Evolutionary conservation across 345 rosid genomes (phyloP).

Genomic region (Raphanus sativus): DNA sequence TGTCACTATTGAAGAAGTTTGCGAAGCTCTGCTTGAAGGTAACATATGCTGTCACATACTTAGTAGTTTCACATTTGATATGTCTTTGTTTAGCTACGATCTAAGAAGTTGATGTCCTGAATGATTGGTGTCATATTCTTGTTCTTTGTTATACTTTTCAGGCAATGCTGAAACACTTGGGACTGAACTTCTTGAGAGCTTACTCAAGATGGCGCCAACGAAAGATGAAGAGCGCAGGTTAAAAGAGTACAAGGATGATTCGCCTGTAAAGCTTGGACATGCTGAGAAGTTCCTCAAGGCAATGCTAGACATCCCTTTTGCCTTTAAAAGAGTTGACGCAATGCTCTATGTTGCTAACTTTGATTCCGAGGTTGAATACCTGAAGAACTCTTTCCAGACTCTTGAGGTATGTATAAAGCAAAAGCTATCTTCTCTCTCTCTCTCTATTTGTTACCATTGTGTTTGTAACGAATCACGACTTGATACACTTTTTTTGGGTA

Average conservation of each 20-base stretch:
- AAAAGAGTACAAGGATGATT: slow-evolving; percentile 71
- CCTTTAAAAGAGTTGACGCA: slow-evolving; percentile 79
- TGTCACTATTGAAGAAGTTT: slow-evolving; percentile 94
- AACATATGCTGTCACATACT: slow-evolving; percentile 17
- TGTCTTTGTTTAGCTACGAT: neutral
- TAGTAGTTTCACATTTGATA: no score
- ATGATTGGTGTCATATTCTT: neutral
- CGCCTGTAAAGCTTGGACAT: slow-evolving; percentile 78
- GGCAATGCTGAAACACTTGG: slow-evolving; percentile 92
- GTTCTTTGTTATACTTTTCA: slow-evolving; percentile 34
- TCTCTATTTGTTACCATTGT: neutral
- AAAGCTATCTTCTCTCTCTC: neutral
- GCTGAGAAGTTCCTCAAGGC: slow-evolving; percentile 92
- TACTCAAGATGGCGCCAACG: slow-evolving; percentile 87
- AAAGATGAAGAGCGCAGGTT: slow-evolving; percentile 93
- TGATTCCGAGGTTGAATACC: slow-evolving; percentile 84
- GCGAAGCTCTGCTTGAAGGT: slow-evolving; percentile 98
- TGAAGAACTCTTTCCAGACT: slow-evolving; percentile 76
- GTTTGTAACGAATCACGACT: neutral
- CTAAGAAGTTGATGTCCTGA: neutral
- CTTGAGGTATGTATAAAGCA: slow-evolving; percentile 61
- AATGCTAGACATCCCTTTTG: slow-evolving; percentile 90
- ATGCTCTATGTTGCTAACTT: slow-evolving; percentile 91
- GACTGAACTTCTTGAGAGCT: slow-evolving; percentile 91
- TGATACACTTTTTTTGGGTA: slow-evolving; percentile 32